Evolutionary conservation across 345 rosid genomes (phyloP).

Genomic region (Euphorbia peplus): DNA sequence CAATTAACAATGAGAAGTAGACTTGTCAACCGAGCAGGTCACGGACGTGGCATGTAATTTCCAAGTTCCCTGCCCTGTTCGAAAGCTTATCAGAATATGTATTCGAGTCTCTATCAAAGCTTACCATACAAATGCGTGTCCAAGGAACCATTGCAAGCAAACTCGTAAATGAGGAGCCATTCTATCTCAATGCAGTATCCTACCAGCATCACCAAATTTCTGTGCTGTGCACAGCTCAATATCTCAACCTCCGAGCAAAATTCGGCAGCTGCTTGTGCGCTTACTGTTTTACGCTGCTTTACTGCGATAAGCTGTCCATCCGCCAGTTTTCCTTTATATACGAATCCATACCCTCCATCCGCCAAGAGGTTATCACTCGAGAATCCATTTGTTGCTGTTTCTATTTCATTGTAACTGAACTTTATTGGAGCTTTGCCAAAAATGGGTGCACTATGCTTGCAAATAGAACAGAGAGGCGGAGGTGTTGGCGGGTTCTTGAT

Average conservation of each 20-base stretch:
- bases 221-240: constrained; percentile 64
- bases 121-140: constrained; percentile 64
- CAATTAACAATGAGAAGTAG: not conserved
- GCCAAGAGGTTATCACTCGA: constrained; percentile 44
- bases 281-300: constrained; percentile 46
- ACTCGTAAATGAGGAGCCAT: constrained; percentile 62
- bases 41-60: too few species aligned
- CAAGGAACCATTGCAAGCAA: constrained; percentile 59
- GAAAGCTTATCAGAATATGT: too few species aligned
- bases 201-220: constrained; percentile 58
- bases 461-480: constrained; percentile 60
- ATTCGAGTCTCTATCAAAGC: not conserved
- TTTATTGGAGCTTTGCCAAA: constrained; percentile 49
- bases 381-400: constrained; percentile 50
- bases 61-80: not conserved
- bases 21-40: not conserved
- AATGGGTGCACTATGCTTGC: constrained; percentile 48
- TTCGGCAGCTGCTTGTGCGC: constrained; percentile 55
- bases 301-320: constrained; percentile 63
- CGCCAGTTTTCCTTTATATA: constrained; percentile 45
- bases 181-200: constrained; percentile 60
- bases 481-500: constrained; percentile 40
- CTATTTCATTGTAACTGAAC: constrained; percentile 45
- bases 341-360: constrained; percentile 57
- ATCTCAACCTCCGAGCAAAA: constrained; percentile 65